Conservation (phyloP, 306 rosid species). For the Casuarina cunninghamiana region DNA sequence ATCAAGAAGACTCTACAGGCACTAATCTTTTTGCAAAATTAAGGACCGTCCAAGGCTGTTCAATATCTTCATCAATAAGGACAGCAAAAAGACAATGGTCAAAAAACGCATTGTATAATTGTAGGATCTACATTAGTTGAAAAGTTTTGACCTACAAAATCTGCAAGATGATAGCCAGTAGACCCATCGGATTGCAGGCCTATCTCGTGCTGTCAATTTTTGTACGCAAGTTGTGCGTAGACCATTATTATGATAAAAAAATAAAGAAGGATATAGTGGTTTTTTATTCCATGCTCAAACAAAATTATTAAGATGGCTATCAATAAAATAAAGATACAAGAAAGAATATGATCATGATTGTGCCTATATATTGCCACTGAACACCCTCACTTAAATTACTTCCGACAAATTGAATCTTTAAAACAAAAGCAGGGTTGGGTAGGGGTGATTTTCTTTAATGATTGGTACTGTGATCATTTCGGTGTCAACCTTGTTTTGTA, state of each 20-base stretch:
- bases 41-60: slow-evolving; percentile 22
- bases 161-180: slow-evolving; percentile 19
- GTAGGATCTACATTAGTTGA: slow-evolving; percentile 21
- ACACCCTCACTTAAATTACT: slow-evolving; percentile 29
- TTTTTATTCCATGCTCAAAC: slow-evolving; percentile 21
- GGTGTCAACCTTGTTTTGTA: slow-evolving; percentile 29
- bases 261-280: slow-evolving; percentile 27
- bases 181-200: slow-evolving; percentile 17
- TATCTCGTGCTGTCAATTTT: slow-evolving; percentile 25
- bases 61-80: slow-evolving; percentile 26
- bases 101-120: slow-evolving; percentile 8
- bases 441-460: slow-evolving; percentile 17
- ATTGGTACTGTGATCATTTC: slow-evolving; percentile 30
- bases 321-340: slow-evolving; percentile 26
- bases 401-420: slow-evolving; percentile 52
- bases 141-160: slow-evolving; percentile 29
- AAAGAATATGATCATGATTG: slow-evolving; percentile 20
- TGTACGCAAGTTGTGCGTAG: slow-evolving; percentile 10
- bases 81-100: slow-evolving; percentile 5
- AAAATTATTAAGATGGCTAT: slow-evolving; percentile 19
- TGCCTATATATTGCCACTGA: slow-evolving; percentile 30
- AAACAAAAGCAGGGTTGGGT: slow-evolving; percentile 29
- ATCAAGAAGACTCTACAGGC: neutral
- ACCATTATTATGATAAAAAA: slow-evolving; percentile 24
- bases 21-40: neutral